phyloP scores from a whole-genome alignment of 2,329 filamentous ascomycete genomes.

The Colletotrichum karsti region DNA sequence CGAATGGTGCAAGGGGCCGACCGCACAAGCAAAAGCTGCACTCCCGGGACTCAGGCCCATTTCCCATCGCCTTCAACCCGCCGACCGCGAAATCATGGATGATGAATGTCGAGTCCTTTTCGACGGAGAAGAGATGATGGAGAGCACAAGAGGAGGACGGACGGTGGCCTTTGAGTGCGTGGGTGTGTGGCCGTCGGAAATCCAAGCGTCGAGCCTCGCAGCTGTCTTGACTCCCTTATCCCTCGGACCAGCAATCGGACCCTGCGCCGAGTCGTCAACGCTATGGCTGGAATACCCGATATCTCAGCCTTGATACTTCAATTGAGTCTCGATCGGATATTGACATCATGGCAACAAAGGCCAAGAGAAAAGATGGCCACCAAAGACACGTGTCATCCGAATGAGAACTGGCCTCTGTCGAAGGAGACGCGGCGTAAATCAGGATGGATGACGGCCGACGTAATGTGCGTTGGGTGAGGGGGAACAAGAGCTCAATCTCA shows the following conservation, averaged over 20 bases:
- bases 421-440: too few species aligned
- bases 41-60: constrained; percentile 14
- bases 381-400: too few species aligned
- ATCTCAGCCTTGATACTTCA: background rate
- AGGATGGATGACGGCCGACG: too few species aligned
- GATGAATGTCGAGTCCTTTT: background rate
- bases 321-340: too few species aligned
- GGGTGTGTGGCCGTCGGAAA: background rate
- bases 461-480: too few species aligned
- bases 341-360: background rate
- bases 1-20: constrained; percentile 16
- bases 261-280: constrained; percentile 11
- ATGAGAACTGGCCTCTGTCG: too few species aligned
- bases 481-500: background rate
- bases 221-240: background rate
- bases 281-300: background rate
- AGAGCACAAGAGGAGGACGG: too few species aligned
- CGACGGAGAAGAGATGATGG: too few species aligned
- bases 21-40: constrained; percentile 12
- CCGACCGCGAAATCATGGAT: constrained; percentile 18
- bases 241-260: background rate
- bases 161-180: too few species aligned
- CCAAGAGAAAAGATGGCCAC: too few species aligned
- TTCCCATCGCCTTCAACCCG: constrained; percentile 5
- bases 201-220: background rate